Evolutionary conservation across 129 eudicot genomes (phyloP).

Genomic region (Flaveria sonorensis): DNA sequence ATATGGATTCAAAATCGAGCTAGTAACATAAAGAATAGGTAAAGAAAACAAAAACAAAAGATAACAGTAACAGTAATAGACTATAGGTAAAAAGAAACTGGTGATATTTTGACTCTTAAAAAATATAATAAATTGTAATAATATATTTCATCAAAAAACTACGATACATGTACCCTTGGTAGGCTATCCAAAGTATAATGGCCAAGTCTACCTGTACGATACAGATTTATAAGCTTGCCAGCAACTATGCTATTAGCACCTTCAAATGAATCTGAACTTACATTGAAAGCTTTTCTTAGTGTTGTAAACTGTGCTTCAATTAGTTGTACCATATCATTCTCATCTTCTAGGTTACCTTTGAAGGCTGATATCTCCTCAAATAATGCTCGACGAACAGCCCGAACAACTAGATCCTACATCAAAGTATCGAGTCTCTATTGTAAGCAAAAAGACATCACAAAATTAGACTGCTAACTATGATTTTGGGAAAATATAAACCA

Average conservation of each 20-base stretch:
- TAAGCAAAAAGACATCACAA: conserved; percentile 2
- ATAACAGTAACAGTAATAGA: too few relatives aligned
- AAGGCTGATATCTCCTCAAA: conserved; percentile 50
- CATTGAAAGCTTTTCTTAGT: conserved; percentile 48
- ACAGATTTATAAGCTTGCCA: conserved; percentile 61
- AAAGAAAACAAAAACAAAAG: too few relatives aligned
- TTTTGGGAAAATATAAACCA: background rate
- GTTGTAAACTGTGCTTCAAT: conserved; percentile 42
- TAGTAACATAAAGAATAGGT: too few relatives aligned
- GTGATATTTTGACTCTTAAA: too few relatives aligned
- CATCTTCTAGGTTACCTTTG: conserved; percentile 46
- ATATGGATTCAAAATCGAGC: too few relatives aligned
- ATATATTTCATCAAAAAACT: background rate
- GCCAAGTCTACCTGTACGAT: conserved; percentile 88
- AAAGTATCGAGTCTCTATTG: conserved; percentile 1
- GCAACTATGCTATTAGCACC: conserved; percentile 44
- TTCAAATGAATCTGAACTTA: conserved; percentile 40
- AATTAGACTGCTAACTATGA: background rate
- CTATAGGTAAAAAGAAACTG: too few relatives aligned
- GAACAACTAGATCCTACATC: conserved; percentile 60
- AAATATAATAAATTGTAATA: background rate
- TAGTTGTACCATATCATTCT: conserved; percentile 43
- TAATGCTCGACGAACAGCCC: conserved; percentile 55
- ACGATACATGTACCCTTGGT: conserved; percentile 7
- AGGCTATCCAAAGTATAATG: conserved; percentile 63